Conservation (phyloP, 2,329 filamentous ascomycete genomes). For the Cryphonectria nitschkei region DNA sequence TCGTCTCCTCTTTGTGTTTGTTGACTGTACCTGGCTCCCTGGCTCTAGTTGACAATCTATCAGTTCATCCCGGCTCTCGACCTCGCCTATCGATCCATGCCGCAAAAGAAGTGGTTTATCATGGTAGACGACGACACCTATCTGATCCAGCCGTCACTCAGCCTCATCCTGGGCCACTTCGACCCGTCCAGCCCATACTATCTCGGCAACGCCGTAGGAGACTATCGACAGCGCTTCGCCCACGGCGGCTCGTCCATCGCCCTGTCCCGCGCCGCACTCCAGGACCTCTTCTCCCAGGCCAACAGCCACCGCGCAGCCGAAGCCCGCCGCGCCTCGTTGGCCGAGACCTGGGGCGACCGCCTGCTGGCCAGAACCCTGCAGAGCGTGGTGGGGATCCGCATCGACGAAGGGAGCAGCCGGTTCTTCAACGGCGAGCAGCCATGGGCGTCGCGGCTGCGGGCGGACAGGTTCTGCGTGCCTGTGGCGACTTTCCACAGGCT, state of each 20-base stretch:
- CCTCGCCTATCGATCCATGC: constrained; percentile 53
- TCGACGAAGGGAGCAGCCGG: constrained; percentile 57
- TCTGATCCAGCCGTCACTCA: constrained; percentile 53
- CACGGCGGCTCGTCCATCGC: constrained; percentile 60
- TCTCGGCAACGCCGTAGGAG: constrained; percentile 60
- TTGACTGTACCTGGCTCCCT: no score
- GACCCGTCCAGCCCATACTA: constrained; percentile 52
- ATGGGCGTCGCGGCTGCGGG: constrained; percentile 50
- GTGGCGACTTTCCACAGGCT: constrained; percentile 59
- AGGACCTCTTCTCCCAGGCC: constrained; percentile 44
- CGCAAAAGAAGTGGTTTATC: constrained; percentile 61
- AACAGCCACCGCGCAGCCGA: constrained; percentile 46
- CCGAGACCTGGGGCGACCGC: constrained; percentile 57
- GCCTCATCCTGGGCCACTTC: constrained; percentile 52
- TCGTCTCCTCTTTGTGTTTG: no score
- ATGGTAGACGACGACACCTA: constrained; percentile 63
- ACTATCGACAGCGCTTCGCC: constrained; percentile 58
- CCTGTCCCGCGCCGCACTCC: constrained; percentile 54
- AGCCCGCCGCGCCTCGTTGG: constrained; percentile 52
- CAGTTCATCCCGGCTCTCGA: constrained; percentile 61
- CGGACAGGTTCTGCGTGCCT: constrained; percentile 56
- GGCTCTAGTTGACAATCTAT: no score
- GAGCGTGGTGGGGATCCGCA: constrained; percentile 52
- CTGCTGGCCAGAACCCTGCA: constrained; percentile 58
- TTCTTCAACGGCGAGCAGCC: constrained; percentile 61